These are phyloP conservation scores for Aleurites moluccanus DNA, from an alignment of 441 rosid species.

Conservation along the genomic window DNA sequence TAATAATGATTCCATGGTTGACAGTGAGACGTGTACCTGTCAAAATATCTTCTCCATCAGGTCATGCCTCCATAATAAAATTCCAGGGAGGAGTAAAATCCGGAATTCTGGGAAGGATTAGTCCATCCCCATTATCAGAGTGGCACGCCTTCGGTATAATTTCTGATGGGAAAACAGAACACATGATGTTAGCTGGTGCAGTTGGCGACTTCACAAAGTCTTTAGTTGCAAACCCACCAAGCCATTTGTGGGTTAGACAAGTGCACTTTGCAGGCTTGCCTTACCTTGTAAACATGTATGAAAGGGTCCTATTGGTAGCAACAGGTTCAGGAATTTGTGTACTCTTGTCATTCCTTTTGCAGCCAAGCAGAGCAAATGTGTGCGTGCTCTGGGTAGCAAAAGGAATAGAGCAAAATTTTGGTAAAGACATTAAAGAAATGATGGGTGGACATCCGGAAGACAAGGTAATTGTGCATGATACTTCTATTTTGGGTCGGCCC, in stretches of 20 bases:
- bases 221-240: constrained; percentile 56
- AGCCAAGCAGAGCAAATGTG: constrained; percentile 50
- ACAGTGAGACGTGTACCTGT: constrained; percentile 62
- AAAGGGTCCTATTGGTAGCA: constrained; percentile 68
- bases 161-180: constrained; percentile 58
- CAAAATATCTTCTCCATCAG: constrained; percentile 48
- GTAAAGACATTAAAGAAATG: constrained; percentile 58
- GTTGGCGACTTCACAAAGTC: constrained; percentile 82
- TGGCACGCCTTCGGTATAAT: constrained; percentile 94
- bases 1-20: constrained; percentile 65
- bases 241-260: constrained; percentile 71
- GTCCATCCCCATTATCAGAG: constrained; percentile 77
- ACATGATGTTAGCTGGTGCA: constrained; percentile 87
- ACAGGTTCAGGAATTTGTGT: constrained; percentile 81
- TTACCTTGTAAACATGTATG: constrained; percentile 61
- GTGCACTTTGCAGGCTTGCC: constrained; percentile 75
- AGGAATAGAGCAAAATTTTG: constrained; percentile 69
- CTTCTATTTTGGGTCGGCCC: constrained; percentile 58
- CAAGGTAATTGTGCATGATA: constrained; percentile 67
- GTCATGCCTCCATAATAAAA: constrained; percentile 69
- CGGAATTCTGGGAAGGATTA: constrained; percentile 73
- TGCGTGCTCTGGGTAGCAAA: constrained; percentile 73
- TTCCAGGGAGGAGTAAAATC: constrained; percentile 66
- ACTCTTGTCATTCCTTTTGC: constrained; percentile 67
- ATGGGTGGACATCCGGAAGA: constrained; percentile 49